These are phyloP conservation scores for Leavenworthia alabamica DNA, from an alignment of 345 rosid species.

Conservation along the genomic window DNA sequence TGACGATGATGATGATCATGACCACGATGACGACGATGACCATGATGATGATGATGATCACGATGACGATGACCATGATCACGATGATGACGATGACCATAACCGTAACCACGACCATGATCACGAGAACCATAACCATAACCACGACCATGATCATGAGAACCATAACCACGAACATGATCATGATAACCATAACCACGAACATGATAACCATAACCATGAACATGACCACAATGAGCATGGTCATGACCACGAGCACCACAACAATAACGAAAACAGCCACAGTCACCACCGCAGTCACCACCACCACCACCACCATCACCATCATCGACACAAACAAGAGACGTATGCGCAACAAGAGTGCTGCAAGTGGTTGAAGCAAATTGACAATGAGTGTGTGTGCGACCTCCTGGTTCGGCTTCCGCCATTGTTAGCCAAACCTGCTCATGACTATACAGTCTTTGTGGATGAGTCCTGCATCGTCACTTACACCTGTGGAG, in stretches of 20 bases:
- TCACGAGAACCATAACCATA: neutral
- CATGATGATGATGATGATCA: neutral
- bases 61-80: neutral
- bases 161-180: neutral
- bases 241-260: neutral
- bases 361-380: constrained; percentile 76
- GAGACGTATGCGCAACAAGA: constrained; percentile 34
- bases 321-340: constrained; percentile 5
- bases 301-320: constrained; percentile 23
- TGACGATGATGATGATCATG: constrained; percentile 1
- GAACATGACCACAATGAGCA: neutral
- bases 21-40: neutral
- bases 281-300: neutral
- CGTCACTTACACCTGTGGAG: constrained; percentile 47
- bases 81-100: neutral
- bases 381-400: constrained; percentile 64
- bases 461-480: constrained; percentile 46
- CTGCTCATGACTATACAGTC: constrained; percentile 52
- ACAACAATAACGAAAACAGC: constrained; percentile 6
- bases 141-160: neutral
- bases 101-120: neutral
- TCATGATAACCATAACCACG: neutral
- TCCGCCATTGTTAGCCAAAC: constrained; percentile 65
- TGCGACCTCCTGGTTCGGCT: constrained; percentile 67
- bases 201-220: neutral